These are phyloP conservation scores for Starmerella asiatica DNA, from an alignment of 805 yeast genomes.

Conservation along the genomic window DNA sequence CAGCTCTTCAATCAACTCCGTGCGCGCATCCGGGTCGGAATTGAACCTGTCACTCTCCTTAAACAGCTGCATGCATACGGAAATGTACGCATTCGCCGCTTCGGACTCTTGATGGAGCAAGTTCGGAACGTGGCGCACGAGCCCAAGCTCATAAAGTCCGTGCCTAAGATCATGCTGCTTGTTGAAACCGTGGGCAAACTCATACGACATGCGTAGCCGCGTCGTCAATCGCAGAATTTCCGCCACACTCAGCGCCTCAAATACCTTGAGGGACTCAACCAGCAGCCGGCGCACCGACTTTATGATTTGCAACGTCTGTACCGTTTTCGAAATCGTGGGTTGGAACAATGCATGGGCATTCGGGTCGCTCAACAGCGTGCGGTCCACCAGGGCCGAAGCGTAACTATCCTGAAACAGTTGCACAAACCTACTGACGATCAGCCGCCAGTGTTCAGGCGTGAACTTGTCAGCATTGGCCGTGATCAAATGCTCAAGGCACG, in stretches of 20 bases:
- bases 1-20: constrained; percentile 38
- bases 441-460: constrained; percentile 55
- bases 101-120: constrained; percentile 82
- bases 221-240: constrained; percentile 47
- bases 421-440: constrained; percentile 50
- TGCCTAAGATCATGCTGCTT: constrained; percentile 77
- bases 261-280: constrained; percentile 42
- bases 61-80: constrained; percentile 66
- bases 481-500: constrained; percentile 69
- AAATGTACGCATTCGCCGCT: constrained; percentile 74
- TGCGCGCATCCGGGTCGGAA: constrained; percentile 35
- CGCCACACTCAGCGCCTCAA: constrained; percentile 51
- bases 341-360: constrained; percentile 41
- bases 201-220: constrained; percentile 54
- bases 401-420: constrained; percentile 68
- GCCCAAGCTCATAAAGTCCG: constrained; percentile 82
- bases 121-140: constrained; percentile 85
- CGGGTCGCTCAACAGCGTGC: constrained; percentile 12
- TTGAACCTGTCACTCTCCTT: constrained; percentile 42
- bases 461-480: constrained; percentile 62
- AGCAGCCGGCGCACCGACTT: constrained; percentile 73
- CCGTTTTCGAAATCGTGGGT: constrained; percentile 80
- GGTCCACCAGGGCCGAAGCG: constrained; percentile 61
- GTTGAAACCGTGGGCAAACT: constrained; percentile 76
- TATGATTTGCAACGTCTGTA: constrained; percentile 75